Evolutionary conservation across 2,329 filamentous ascomycete species (phyloP).

Genomic region (Lasiodiplodia citricola): DNA sequence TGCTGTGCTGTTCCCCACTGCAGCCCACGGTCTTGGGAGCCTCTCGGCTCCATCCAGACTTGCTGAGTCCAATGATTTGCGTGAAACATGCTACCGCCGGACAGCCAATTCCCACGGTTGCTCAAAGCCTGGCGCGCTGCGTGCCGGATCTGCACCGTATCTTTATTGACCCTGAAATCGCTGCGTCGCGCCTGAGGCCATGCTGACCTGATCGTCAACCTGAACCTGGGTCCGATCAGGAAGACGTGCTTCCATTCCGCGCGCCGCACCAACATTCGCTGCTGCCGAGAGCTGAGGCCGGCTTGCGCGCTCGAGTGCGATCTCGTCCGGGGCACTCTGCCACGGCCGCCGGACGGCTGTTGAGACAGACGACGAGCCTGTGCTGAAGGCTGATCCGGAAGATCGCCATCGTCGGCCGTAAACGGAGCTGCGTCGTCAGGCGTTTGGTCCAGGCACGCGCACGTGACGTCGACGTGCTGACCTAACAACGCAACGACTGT

Average conservation of each 20-base stretch:
- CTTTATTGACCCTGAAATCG: neutral
- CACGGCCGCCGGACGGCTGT: neutral
- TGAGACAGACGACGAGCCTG: slow-evolving; percentile 14
- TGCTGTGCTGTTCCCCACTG: slow-evolving; percentile 6
- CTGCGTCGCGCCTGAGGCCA: neutral
- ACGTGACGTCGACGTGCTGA: neutral
- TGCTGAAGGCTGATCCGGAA: slow-evolving; percentile 16
- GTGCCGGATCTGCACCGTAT: neutral
- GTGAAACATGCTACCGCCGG: slow-evolving; percentile 21
- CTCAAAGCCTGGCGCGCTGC: slow-evolving; percentile 1
- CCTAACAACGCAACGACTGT: neutral
- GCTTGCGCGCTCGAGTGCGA: neutral
- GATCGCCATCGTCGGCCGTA: slow-evolving; percentile 10
- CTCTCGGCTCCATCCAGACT: slow-evolving; percentile 1
- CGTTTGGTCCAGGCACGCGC: neutral
- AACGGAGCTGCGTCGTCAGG: neutral
- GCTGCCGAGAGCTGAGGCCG: neutral
- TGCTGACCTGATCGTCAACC: neutral
- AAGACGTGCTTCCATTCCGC: slow-evolving; percentile 1
- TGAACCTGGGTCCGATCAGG: neutral
- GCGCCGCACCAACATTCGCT: neutral
- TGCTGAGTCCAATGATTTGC: slow-evolving; percentile 12
- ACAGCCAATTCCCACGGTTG: neutral
- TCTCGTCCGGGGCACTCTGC: neutral
- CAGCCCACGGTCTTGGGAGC: neutral